Base-by-base conservation (phyloP, 352 stramenopile species). In the Phytophthora lateralis region DNA sequence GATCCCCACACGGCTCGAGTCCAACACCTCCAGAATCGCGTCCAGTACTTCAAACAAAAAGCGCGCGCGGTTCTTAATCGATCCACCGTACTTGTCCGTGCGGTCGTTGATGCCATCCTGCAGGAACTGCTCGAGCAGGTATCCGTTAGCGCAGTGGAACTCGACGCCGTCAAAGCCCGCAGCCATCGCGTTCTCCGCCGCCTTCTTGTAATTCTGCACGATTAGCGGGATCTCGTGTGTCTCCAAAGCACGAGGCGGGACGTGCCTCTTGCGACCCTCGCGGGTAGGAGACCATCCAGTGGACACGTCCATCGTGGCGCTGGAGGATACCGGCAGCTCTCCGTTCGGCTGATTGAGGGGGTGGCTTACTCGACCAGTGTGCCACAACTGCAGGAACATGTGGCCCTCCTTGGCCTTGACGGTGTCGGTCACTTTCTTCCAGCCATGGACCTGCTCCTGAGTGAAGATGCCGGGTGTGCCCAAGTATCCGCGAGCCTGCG, bases 41-140 rank as follows among this genome's bases (percentile, higher is more conserved):
- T 91, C 71, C 57, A 96, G 29, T 35, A 78, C 54, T 57, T 96
- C 67, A 38, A 75, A 75, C 17, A 75, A 26, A 42, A 75, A 69
- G 10, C 67, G 62, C 10, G 67, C 62, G 6, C 67, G 67, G 62
- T 72, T 75, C 54, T 75, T 62, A 2, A 72, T 26, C 18, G 67
- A 69, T 8, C 80, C 90, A n/a, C 88, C 90, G 55, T 97, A 97
- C 44, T 82, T 62, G 75, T 97, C 90, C 1, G 76, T 89, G 30
- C 86, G 82, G 15, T 76, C 72, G 73, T 97, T 98, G 51, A 76
- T 70, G 9, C 53, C 72, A 53, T 78, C 71, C 57, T 91, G 76
- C 9, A 97, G 62, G 69, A 97, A 96, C 60, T 96, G 75, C 55
- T 97, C 88, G 39, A 97, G 63, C 27, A 98, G 65, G 55, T 97